Conservation (phyloP, 2,329 filamentous ascomycete species). For the Talaromyces sp. region DNA sequence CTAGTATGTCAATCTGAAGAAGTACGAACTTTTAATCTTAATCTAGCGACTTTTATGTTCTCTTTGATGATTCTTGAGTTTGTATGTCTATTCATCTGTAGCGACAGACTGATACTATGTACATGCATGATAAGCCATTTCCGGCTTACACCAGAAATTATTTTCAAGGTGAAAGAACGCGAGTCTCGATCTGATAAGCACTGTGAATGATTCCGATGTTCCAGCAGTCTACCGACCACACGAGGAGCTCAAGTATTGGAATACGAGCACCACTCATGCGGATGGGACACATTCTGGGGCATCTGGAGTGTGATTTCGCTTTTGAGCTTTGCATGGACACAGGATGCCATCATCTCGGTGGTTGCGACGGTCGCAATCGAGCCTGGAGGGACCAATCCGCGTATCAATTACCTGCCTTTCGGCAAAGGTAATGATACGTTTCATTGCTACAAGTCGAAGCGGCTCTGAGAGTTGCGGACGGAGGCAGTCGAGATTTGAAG, state of each 20-base stretch:
- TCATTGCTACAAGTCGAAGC: constrained; percentile 44
- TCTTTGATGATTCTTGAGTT: neutral
- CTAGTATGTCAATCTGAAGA: neutral
- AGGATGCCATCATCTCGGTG: neutral
- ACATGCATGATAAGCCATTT: neutral
- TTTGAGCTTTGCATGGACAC: neutral
- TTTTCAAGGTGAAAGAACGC: neutral
- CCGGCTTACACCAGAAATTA: neutral
- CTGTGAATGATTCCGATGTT: neutral
- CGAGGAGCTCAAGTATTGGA: constrained; percentile 39
- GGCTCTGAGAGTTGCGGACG: constrained; percentile 25
- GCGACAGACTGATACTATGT: constrained; percentile 1
- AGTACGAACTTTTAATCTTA: neutral
- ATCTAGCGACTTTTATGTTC: neutral
- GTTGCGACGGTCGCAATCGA: constrained; percentile 22
- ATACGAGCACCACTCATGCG: constrained; percentile 38
- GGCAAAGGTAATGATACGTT: constrained; percentile 22
- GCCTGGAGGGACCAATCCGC: constrained; percentile 40
- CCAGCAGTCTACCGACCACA: constrained; percentile 11
- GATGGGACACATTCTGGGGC: constrained; percentile 10
- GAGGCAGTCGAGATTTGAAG: neutral
- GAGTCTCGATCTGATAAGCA: neutral
- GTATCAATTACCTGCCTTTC: neutral
- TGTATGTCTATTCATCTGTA: neutral
- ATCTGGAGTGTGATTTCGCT: constrained; percentile 12